Conservation (phyloP, 2,329 filamentous ascomycete species). For the Pseudonectria foliicola region DNA sequence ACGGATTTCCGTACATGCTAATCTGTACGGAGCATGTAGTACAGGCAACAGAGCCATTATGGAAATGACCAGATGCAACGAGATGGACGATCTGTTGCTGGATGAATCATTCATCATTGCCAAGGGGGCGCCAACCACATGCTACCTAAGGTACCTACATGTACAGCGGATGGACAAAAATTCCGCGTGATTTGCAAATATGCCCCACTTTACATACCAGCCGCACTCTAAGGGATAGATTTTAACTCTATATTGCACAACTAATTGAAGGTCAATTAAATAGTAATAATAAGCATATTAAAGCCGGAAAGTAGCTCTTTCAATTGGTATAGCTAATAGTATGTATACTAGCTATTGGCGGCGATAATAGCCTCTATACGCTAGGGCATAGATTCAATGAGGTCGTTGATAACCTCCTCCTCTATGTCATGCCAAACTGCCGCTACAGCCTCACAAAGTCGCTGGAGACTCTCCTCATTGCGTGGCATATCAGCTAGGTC, state of each 20-base stretch:
- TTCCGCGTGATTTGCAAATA: too few relatives aligned
- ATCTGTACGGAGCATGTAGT: too few relatives aligned
- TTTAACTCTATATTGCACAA: neutral
- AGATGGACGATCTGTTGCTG: too few relatives aligned
- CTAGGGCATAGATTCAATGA: constrained; percentile 1
- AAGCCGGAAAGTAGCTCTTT: neutral
- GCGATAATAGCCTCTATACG: constrained; percentile 1
- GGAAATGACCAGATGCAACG: too few relatives aligned
- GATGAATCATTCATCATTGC: too few relatives aligned
- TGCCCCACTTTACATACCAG: too few relatives aligned
- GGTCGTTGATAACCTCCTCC: constrained; percentile 2
- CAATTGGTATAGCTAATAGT: constrained; percentile 1
- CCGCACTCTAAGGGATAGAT: too few relatives aligned
- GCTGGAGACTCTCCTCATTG: neutral
- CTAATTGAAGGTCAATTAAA: neutral
- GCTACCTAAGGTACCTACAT: too few relatives aligned
- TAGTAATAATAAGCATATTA: neutral
- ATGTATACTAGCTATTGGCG: constrained; percentile 3
- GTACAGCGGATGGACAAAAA: too few relatives aligned
- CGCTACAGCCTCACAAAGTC: neutral
- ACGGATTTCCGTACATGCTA: too few relatives aligned
- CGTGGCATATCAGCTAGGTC: constrained; percentile 1
- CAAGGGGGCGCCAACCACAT: too few relatives aligned
- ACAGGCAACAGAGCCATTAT: too few relatives aligned
- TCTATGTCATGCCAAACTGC: constrained; percentile 4